Percentiles rank a stretch among this genome's conserved stretches.
phyloP scores from a whole-genome alignment of 306 rosid genomes.

The Quercus wislizeni region DNA sequence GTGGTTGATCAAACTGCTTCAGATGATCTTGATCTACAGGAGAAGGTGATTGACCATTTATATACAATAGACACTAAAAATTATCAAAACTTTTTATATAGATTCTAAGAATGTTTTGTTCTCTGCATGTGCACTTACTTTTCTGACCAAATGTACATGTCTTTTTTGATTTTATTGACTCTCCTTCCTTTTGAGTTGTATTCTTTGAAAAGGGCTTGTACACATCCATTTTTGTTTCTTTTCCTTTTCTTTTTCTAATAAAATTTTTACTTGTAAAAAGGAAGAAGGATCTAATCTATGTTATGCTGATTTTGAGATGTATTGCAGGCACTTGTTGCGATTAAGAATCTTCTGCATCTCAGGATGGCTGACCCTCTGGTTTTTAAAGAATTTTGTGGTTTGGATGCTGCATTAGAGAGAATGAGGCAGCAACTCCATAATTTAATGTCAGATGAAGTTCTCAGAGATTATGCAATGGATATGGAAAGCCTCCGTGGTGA shows the following conservation, averaged over 20 bases:
- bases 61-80: not conserved
- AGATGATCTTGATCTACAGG: conserved; percentile 75
- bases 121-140: not conserved
- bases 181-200: too few relatives aligned
- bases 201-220: too few relatives aligned
- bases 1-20: conserved; percentile 73
- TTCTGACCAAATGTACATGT: not conserved
- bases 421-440: conserved; percentile 53
- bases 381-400: conserved; percentile 57
- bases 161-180: too few relatives aligned
- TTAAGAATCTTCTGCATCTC: conserved; percentile 70
- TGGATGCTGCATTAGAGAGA: conserved; percentile 71
- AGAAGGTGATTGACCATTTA: conserved; percentile 54
- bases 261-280: too few relatives aligned
- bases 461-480: conserved; percentile 65
- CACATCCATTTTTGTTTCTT: too few relatives aligned
- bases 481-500: conserved; percentile 67
- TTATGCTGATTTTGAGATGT: conserved; percentile 17
- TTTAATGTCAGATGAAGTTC: conserved; percentile 51
- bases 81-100: not conserved
- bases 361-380: conserved; percentile 56
- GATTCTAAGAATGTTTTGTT: not conserved
- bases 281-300: not conserved
- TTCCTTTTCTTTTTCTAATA: too few relatives aligned
- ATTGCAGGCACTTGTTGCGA: conserved; percentile 64